phyloP scores from a whole-genome alignment of 208 protist genomes.

The Acanthamoeba triangularis region DNA sequence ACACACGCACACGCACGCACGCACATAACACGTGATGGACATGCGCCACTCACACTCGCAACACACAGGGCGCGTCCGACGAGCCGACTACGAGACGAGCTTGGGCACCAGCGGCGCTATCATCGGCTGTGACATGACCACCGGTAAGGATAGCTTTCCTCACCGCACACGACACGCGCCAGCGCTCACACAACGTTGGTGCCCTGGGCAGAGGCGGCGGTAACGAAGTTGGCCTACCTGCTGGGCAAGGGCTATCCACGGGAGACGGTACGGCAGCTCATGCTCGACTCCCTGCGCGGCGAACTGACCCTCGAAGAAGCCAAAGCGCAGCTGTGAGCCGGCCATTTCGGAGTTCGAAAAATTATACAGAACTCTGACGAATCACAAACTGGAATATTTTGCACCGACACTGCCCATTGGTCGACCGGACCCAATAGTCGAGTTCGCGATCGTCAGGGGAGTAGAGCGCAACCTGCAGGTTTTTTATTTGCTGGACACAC shows the following conservation, averaged over 20 bases:
- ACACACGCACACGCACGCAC: too few species aligned
- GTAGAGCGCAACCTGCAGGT: too few species aligned
- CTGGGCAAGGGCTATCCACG: conserved; percentile 28
- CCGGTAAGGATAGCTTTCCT: background rate
- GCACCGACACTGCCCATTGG: too few species aligned
- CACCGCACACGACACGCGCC: background rate
- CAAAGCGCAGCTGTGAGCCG: background rate
- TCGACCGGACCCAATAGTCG: too few species aligned
- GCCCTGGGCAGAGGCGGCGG: background rate
- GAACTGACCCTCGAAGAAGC: background rate
- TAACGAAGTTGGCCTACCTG: conserved; percentile 13
- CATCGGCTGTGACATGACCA: conserved; percentile 41
- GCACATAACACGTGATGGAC: too few species aligned
- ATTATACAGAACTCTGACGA: too few species aligned
- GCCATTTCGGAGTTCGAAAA: background rate
- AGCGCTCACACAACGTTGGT: background rate
- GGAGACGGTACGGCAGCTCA: background rate
- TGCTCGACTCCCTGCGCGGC: background rate
- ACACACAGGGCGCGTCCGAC: background rate
- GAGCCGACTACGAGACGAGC: background rate
- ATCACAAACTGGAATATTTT: too few species aligned
- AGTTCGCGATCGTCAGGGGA: too few species aligned
- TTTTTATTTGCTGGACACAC: too few species aligned
- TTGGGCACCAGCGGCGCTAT: background rate
- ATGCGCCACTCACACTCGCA: background rate